Evolutionary conservation across 2,329 filamentous ascomycete genomes (phyloP).

Genomic region (Cytospora leucostoma): DNA sequence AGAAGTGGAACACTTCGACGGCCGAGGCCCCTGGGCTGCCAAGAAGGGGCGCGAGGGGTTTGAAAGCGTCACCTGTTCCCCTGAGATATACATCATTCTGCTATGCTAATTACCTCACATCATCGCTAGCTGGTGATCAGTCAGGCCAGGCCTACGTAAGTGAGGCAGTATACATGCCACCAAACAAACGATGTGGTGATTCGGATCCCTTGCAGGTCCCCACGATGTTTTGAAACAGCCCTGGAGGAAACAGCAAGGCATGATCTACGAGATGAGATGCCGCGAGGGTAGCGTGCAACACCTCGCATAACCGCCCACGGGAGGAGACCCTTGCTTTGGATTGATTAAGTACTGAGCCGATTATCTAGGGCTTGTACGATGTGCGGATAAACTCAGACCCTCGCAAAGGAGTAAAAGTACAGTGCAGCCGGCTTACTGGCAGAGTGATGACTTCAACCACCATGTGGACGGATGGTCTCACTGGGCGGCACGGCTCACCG

Average conservation of each 20-base stretch:
- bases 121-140: not conserved
- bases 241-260: too few relatives aligned
- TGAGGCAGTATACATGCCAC: too few relatives aligned
- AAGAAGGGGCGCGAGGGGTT: not conserved
- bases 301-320: not conserved
- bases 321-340: not conserved
- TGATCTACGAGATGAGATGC: not conserved
- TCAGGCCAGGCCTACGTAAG: too few relatives aligned
- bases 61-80: not conserved
- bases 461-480: not conserved
- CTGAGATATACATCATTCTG: not conserved
- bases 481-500: not conserved
- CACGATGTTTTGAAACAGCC: too few relatives aligned
- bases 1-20: not conserved
- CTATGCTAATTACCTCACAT: not conserved
- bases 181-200: too few relatives aligned
- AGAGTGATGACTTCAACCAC: not conserved
- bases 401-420: too few relatives aligned
- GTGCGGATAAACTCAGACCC: too few relatives aligned
- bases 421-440: not conserved
- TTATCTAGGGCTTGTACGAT: not conserved
- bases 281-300: not conserved
- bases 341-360: not conserved
- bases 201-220: too few relatives aligned
- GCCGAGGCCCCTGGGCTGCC: not conserved